Evolutionary conservation across 192 early-diverging fungal genomes (phyloP), one percentile per base, ranked within the genome.

Genomic region (Piromyces sp.): DNA sequence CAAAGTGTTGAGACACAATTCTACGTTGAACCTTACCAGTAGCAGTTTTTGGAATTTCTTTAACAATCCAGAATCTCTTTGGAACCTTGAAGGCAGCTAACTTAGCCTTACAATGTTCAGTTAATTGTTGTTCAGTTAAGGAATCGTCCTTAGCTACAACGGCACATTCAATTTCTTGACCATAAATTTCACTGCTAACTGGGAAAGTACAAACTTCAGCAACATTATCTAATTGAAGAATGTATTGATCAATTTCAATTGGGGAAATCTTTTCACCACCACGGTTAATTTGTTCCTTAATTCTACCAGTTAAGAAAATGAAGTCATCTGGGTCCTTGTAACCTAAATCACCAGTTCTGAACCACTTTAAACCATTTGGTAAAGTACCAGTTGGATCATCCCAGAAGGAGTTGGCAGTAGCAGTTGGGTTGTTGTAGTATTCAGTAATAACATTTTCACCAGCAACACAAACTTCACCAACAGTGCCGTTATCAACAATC

Each of bases 261-360:
- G 95, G 95, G n/a, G 93, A 94, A 82, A 96, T 95, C 86, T 94
- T 96, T 85, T 95, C 95, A 30, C 95, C 95, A 38, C 94, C 94
- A 79, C 95, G 93, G 85, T 95, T 96, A 82, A 96, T 96, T 81
- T 94, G 87, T 85, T 95, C 95, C 89, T 96, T 95, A 85, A 94
- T 94, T 68, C 95, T 92, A 3, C 95, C 95, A 5, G 93, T 95
- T 81, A 96, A 87, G 79, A 91, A 88, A 79, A 94, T 83, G 81
- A 93, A 96, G 1, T 93, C 93, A 78, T 95, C 93, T 26, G 84
- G 84, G 84, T 96, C 95, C 26, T 92, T 81, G 82, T 92, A 92
- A 78, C 94, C 94, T 85, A 95, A 92, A 86, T 95, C 94, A 36
- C 94, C 82, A 30, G 95, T 96, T 81, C 93, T 90, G 89, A 96